Percentiles rank a stretch among this genome's conserved stretches.
Evolutionary conservation across 2,329 filamentous ascomycete species (phyloP).

Genomic region (Helicocarpus griseus): DNA sequence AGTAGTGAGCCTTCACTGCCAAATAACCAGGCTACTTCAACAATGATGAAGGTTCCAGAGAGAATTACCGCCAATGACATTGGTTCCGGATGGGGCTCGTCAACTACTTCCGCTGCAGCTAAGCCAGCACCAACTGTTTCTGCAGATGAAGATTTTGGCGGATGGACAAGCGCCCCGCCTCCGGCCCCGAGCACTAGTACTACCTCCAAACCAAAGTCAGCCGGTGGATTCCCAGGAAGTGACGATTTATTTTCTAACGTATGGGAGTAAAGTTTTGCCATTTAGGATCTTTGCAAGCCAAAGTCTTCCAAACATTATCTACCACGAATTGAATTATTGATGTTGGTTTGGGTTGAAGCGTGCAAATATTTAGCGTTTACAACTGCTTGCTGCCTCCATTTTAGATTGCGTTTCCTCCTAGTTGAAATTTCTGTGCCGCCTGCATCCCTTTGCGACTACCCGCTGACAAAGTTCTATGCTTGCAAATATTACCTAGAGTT

Average conservation of each 20-base stretch:
- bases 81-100: constrained; percentile 53
- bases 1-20: constrained; percentile 50
- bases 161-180: constrained; percentile 68
- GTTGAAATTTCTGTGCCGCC: not conserved
- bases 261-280: constrained; percentile 56
- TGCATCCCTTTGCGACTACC: not conserved
- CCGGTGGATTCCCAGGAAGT: constrained; percentile 47
- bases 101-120: constrained; percentile 27
- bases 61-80: constrained; percentile 51
- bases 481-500: not conserved
- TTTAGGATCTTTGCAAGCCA: not conserved
- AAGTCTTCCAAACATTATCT: not conserved
- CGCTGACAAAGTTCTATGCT: not conserved
- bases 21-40: constrained; percentile 28
- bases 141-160: constrained; percentile 90
- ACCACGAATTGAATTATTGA: not conserved
- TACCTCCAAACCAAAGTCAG: constrained; percentile 23
- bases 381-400: not conserved
- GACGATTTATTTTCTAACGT: constrained; percentile 95
- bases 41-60: constrained; percentile 34
- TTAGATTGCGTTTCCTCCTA: not conserved
- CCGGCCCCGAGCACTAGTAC: constrained; percentile 43
- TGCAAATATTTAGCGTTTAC: not conserved
- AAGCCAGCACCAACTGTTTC: constrained; percentile 55
- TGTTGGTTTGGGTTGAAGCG: not conserved